Evolutionary conservation across 2,329 filamentous ascomycete genomes (phyloP).

Genomic region (Cercospora zeae-maydis): DNA sequence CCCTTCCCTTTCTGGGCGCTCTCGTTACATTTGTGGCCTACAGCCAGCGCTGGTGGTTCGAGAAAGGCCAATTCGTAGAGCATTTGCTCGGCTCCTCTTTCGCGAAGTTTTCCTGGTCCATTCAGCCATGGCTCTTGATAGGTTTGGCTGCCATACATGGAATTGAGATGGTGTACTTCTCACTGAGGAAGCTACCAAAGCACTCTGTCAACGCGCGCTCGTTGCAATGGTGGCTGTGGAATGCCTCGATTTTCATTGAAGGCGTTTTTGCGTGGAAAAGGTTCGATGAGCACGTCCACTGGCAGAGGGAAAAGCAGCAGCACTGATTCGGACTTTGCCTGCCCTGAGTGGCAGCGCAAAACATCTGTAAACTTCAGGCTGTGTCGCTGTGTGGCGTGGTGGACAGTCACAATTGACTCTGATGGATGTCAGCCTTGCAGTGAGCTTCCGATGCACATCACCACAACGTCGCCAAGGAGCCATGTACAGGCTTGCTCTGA

Average conservation of each 20-base stretch:
- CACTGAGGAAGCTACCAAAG: slow-evolving; percentile 44
- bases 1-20: slow-evolving; percentile 55
- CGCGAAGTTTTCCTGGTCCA: slow-evolving; percentile 54
- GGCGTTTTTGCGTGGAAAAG: slow-evolving; percentile 50
- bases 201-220: slow-evolving; percentile 52
- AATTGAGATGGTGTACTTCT: slow-evolving; percentile 56
- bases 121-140: slow-evolving; percentile 58
- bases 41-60: slow-evolving; percentile 51
- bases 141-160: slow-evolving; percentile 63
- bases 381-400: neutral
- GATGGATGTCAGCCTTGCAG: neutral
- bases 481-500: neutral
- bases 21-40: slow-evolving; percentile 54
- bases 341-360: neutral
- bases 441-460: neutral
- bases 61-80: slow-evolving; percentile 45
- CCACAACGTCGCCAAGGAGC: neutral
- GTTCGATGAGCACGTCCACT: slow-evolving; percentile 44
- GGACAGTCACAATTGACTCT: neutral
- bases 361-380: neutral
- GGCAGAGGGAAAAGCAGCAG: slow-evolving; percentile 40
- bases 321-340: slow-evolving; percentile 32
- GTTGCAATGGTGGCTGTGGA: slow-evolving; percentile 53
- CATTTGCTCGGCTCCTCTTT: slow-evolving; percentile 53
- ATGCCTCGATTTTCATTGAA: slow-evolving; percentile 38